Base-by-base conservation (phyloP, 2,329 filamentous ascomycete genomes). In the Ampelomyces quisqualis region DNA sequence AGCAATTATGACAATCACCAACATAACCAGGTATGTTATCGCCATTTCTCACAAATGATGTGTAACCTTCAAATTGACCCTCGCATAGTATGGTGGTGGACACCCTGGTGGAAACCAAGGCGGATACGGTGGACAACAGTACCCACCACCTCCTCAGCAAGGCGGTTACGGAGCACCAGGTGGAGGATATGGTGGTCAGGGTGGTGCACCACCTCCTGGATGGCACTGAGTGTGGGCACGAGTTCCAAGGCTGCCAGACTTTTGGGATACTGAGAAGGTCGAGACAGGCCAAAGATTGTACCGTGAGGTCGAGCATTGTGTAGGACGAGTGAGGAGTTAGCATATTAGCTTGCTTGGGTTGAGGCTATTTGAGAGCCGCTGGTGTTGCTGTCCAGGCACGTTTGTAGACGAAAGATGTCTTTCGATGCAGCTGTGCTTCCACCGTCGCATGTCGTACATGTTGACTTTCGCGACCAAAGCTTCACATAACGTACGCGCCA, bases 1-100 rank as follows among this genome's bases (percentile, higher is more conserved):
- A 47, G 46, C 15, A 61, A 58, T 41, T 61, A 65, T 34, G 58
- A 60, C 22, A 59, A 62, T 38, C 60, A 64, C 40, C 53, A 64
- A 37, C 60, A 64, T 43, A 60, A 62, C 43, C 49, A 51, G 36
- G 30, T 34, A 34, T 20, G 30, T 22, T 13, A 13, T 11, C 27
- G 17, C 9, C 3, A 9, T 22, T 8, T 18, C 3, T 21, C 21
- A 7, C 5, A 18, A 14, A n/a, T 6, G 14, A 15, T 5, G 18
- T 9, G 1, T 23, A 14, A 31, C 15, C 33, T 38, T 17, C 13
- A 15, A 11, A 9, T 11, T 44, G 21, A 44, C 35, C 7, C 28
- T 15, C 5, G 19, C 19, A n/a, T 17, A 38, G 27, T 54, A 52
- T 17, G 49, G 47, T 21, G 52, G 52, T 13, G 44, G 35, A 19